Evolutionary conservation across 768 basidiomycete species (phyloP).

Genomic region (Phallus indusiatus): DNA sequence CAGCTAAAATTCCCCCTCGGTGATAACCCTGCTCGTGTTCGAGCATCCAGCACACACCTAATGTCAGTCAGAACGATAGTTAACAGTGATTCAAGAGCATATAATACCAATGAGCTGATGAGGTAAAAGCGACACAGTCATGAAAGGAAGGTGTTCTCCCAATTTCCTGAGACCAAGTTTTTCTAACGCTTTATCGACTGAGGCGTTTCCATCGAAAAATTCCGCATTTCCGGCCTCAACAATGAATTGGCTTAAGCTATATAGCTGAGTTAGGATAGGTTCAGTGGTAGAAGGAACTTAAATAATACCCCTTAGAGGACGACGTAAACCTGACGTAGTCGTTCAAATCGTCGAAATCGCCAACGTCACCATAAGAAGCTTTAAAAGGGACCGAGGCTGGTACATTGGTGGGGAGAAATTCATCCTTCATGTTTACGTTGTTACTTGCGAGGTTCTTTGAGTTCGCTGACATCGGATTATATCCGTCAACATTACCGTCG

Average conservation of each 20-base stretch:
- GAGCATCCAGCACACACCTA: slow-evolving; percentile 51
- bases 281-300: background rate
- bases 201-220: slow-evolving; percentile 49
- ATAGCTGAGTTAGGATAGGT: slow-evolving; percentile 1
- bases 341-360: slow-evolving; percentile 26
- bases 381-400: background rate
- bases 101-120: slow-evolving; percentile 48
- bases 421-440: too few species aligned
- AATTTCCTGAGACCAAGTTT: slow-evolving; percentile 42
- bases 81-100: background rate
- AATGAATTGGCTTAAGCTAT: slow-evolving; percentile 46
- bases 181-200: slow-evolving; percentile 45
- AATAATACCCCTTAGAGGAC: background rate
- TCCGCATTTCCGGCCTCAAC: slow-evolving; percentile 47
- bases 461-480: too few species aligned
- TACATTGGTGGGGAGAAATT: too few species aligned
- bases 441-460: too few species aligned
- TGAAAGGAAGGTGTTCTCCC: slow-evolving; percentile 42
- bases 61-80: background rate
- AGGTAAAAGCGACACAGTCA: slow-evolving; percentile 55
- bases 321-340: slow-evolving; percentile 5
- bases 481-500: too few species aligned
- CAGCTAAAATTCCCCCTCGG: slow-evolving; percentile 39
- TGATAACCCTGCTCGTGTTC: slow-evolving; percentile 33
- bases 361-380: background rate